Base-by-base conservation (phyloP, 768 basidiomycete genomes). In the Xerocomellus intermedius region DNA sequence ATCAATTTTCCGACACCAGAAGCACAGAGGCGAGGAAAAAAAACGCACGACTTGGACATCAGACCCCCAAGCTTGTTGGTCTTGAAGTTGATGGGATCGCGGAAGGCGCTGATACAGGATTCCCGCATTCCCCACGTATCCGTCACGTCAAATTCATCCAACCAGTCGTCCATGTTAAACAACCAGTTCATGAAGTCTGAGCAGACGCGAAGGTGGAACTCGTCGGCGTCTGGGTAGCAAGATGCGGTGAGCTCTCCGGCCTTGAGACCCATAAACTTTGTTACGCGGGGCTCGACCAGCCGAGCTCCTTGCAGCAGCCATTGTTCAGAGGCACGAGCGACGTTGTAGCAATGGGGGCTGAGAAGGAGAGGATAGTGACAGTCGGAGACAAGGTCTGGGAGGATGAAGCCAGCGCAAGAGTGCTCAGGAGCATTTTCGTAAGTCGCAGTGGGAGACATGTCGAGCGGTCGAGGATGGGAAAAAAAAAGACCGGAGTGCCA, bases 211-310 rank as follows among this genome's bases (percentile, higher is more conserved):
- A 89, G 79, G 46, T 82, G 80, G 57, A 81, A 78, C 41, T 75
- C 66, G n/a, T 80, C 71, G 21, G 80, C 73, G 24, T 78, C 78
- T 53, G 82, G 77, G 66, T 87, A 89, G 67, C 83, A 85, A 64
- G 75, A 79, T 3, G 84, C 84, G 33, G 84, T 81, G 58, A 89
- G 80, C 58, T 85, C 82, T 42, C 86, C 84, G 13, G 83, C 83
- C 57, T 85, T 82, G 51, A 87, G 75, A 28, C 81, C 83, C 61
- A 77, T 75, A 49, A 87, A 77, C 35, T 70, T 73, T 54, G 68
- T 72, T 30, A 55, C 48, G 8, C 63, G 64, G 53, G 74, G 72
- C 43, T 71, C 70, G 50, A 66, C 63, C 36, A 70, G 64, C 10
- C 55, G 58, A 21, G 65, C 63, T 0, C 65, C 67, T 37, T 59